Base-by-base conservation (phyloP, 106 monocot species). In the Alisma plantagoaquatica region DNA sequence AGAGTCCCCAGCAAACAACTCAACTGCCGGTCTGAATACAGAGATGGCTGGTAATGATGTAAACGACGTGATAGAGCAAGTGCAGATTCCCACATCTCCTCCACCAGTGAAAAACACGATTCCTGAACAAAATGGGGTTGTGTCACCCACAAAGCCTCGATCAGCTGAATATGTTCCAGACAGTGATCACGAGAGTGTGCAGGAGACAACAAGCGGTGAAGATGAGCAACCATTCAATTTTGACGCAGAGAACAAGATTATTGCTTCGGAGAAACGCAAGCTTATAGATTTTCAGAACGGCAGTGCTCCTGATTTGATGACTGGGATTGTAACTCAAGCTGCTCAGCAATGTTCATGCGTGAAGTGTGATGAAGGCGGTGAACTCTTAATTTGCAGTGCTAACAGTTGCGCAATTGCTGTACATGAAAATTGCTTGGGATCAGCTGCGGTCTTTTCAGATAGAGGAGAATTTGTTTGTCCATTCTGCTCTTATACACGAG, bases 381-480 rank as follows among this genome's bases (percentile, higher is more conserved):
- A 67, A 20, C 31, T 87, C 42, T 72, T 87, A 61, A 54, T 17
- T 56, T 87, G 86, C 55, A 43, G 55, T 22, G 52, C 29, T 12
- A 60, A 41, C 64, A 57, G 53, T 19, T 87, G 86, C 59, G 41
- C 61, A 22, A 62, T 71, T 31, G 49, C 58, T 51, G 59, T 81
- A 33, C 86, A 81, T 74, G 59, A 69, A 50, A 49, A 49, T 31
- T 87, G 86, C 43, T 68, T 81, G 41, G 69, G 53, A 4, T 22
- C 57, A 28, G 23, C 47, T 7, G 43, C 18, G 53, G 41, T n/a
- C 19, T 63, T 70, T 51, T 59, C 67, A 16, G 56, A 65, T 35
- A 51, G 23, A 22, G 71, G 56, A n/a, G 43, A 35, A 6, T 81
- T 81, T 57, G 68, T 71, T 31, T 87, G 86, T 62, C 77, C 77